phyloP scores from a whole-genome alignment of 345 rosid species.

The Citrus mangshanensis region DNA sequence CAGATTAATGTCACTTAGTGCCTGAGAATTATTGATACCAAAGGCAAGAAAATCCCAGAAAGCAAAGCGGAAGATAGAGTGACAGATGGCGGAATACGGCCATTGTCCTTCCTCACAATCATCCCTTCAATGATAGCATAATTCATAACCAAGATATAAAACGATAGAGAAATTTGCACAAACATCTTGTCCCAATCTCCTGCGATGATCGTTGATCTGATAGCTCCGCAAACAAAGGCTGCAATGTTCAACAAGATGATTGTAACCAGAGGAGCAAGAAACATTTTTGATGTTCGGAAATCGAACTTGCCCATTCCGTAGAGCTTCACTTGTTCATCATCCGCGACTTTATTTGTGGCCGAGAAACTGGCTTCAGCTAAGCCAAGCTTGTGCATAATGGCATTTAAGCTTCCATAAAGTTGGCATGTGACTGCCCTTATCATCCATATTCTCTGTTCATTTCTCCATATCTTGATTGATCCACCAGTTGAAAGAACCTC shows the following conservation, averaged over 20 bases:
- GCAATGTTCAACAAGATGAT: slow-evolving; percentile 27
- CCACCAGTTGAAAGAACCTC: slow-evolving; percentile 29
- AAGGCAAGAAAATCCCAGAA: slow-evolving; percentile 8
- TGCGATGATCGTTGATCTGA: slow-evolving; percentile 13
- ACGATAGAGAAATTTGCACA: slow-evolving; percentile 27
- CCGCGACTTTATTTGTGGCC: slow-evolving; percentile 32
- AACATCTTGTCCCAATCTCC: slow-evolving; percentile 21
- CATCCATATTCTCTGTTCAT: slow-evolving; percentile 43
- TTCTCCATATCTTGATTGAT: slow-evolving; percentile 16
- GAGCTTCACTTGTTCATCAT: slow-evolving; percentile 21
- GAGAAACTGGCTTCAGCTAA: slow-evolving; percentile 34
- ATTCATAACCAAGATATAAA: slow-evolving; percentile 29
- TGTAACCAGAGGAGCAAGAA: slow-evolving; percentile 36
- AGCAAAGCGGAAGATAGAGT: slow-evolving; percentile 19
- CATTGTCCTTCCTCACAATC: slow-evolving; percentile 38
- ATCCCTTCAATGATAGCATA: slow-evolving; percentile 45
- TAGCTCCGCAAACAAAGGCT: slow-evolving; percentile 22
- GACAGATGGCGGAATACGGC: slow-evolving; percentile 28
- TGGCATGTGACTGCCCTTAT: slow-evolving; percentile 28
- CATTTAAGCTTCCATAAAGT: slow-evolving; percentile 31
- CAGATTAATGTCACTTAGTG: neutral
- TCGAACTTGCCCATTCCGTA: slow-evolving; percentile 36
- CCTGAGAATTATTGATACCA: slow-evolving; percentile 16
- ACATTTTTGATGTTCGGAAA: slow-evolving; percentile 31
- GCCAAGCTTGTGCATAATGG: slow-evolving; percentile 23